phyloP scores from a whole-genome alignment of 2,329 filamentous ascomycete genomes.

The Calonectria hongkongensis region DNA sequence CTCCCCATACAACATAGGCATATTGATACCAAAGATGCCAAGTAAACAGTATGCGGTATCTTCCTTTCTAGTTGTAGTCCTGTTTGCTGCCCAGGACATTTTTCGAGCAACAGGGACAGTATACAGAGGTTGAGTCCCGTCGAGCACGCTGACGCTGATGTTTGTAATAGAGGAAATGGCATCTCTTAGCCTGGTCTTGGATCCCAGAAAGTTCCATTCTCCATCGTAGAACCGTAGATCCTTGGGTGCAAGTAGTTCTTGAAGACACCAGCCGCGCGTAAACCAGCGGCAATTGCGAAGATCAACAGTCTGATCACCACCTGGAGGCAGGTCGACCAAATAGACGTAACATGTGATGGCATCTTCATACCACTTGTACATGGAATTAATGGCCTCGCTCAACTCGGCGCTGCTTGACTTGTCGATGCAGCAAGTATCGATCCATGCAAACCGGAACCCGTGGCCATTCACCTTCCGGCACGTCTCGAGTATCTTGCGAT shows the following conservation, averaged over 20 bases:
- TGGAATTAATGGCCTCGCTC: conserved; percentile 17
- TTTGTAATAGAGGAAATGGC: neutral
- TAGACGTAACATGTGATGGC: conserved; percentile 10
- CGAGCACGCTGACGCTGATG: neutral
- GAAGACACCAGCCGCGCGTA: conserved; percentile 11
- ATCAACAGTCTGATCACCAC: neutral
- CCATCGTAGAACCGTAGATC: conserved; percentile 9
- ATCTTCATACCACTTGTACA: conserved; percentile 18
- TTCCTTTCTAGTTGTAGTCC: neutral
- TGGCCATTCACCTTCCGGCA: conserved; percentile 14
- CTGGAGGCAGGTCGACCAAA: neutral
- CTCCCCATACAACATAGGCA: conserved; percentile 6
- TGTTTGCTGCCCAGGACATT: conserved; percentile 13
- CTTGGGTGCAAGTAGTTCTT: conserved; percentile 19
- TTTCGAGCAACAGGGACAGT: neutral
- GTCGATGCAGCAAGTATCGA: conserved; percentile 22
- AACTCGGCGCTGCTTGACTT: conserved; percentile 12
- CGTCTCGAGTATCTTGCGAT: conserved; percentile 14
- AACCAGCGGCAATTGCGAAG: conserved; percentile 10
- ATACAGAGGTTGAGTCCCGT: conserved; percentile 5
- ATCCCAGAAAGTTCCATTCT: conserved; percentile 13
- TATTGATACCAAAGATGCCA: conserved; percentile 1
- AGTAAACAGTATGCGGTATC: neutral
- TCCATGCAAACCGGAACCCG: conserved; percentile 4
- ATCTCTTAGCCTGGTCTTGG: conserved; percentile 3